Evolutionary conservation across 305 asterid species (phyloP).

Genomic region (Solanum hybrid): DNA sequence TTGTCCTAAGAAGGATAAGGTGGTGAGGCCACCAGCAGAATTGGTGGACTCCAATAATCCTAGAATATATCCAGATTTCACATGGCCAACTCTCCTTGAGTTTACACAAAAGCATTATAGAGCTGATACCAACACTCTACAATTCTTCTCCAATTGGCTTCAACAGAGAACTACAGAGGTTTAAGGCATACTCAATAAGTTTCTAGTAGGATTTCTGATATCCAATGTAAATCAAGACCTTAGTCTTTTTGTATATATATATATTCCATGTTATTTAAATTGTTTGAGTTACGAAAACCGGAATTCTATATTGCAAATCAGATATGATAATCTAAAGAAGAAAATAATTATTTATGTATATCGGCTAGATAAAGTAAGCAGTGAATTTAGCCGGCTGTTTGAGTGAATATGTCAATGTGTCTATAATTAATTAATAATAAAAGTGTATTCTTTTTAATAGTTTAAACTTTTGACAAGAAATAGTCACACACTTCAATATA

Average conservation of each 20-base stretch:
- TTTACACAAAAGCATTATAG: constrained; percentile 34
- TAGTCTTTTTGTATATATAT: not conserved
- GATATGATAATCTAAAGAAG: not conserved
- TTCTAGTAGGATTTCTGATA: not conserved
- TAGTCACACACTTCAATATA: too few species aligned
- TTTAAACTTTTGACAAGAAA: too few species aligned
- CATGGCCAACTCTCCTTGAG: constrained; percentile 24
- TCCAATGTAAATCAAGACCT: not conserved
- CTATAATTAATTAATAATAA: too few species aligned
- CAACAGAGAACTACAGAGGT: not conserved
- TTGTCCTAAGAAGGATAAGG: constrained; percentile 43
- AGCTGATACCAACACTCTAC: constrained; percentile 30
- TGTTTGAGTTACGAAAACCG: not conserved
- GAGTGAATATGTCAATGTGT: not conserved
- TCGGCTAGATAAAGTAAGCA: too few species aligned
- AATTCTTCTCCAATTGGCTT: constrained; percentile 24
- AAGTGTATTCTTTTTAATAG: too few species aligned
- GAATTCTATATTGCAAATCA: not conserved
- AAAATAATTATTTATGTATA: not conserved
- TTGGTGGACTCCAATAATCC: constrained; percentile 10
- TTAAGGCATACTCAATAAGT: not conserved
- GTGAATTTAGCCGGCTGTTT: not conserved
- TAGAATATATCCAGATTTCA: constrained; percentile 15
- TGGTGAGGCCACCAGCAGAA: constrained; percentile 29
- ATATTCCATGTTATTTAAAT: too few species aligned